Base-by-base conservation (phyloP, 441 rosid species). In the Cnidoscolus chayamansa region DNA sequence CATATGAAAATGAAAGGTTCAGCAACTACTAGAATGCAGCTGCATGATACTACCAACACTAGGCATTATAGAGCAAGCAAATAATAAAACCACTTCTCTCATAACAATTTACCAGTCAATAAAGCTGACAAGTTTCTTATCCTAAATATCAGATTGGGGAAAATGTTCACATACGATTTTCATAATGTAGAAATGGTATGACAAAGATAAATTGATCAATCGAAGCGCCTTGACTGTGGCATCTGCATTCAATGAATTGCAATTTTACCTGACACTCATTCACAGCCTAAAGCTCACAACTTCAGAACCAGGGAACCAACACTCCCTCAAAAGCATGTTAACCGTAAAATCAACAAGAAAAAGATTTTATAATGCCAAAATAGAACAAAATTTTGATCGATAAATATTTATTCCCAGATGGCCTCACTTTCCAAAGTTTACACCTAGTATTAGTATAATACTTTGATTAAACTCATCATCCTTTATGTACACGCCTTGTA, bases 1-100 rank as follows among this genome's bases (percentile, higher is more conserved):
- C 35, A 54, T 16, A 25, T 17, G 68, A 59, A 50, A 71, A 68
- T 11, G 37, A 69, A 74, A 71, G 57, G 49, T 32, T 57, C 49
- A 40, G 54, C 51, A 69, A 58, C 17, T 69, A 67, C 19, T 37
- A 15, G 0, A 40, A 37, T 65, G 11, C 40, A 35, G 63, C 20
- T 62, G 17, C 43, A 40, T 20, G 43, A 58, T n/a, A 17, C 60
- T 16, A 50, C 50, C 45, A 45, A 17, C 8, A 15, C 37, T 32
- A 54, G 8, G 58, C 43, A 57, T 30, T 15, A 30, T 56, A 5
- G 12, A 43, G 10, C 11, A 11, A 64, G 48, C 15, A 7, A 35
- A 66, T 66, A 48, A 48, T 8, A 17, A 54, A 35, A 53, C 48
- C 11, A 10, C 35, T 53, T 4, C 35, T 40, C 50, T 6, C 61